Evolutionary conservation across 768 basidiomycete genomes (phyloP).

Genomic region (Termitomyces sp.): DNA sequence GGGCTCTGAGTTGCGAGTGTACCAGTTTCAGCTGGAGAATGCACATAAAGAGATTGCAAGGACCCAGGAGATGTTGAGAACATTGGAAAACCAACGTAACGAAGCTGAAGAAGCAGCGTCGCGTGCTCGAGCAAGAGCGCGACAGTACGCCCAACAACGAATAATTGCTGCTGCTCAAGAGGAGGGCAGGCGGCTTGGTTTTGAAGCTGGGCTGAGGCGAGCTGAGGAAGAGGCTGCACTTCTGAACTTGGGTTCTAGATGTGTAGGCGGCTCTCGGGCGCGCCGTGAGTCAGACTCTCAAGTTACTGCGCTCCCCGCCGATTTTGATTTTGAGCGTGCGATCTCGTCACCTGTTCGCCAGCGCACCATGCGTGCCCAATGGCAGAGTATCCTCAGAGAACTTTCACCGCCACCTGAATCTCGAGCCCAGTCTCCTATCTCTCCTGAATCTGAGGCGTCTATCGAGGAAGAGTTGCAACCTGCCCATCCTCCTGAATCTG

Average conservation of each 20-base stretch:
- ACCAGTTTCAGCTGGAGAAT: slow-evolving; percentile 33
- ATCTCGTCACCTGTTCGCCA: slow-evolving; percentile 9
- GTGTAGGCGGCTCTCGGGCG: background rate
- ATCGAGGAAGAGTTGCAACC: background rate
- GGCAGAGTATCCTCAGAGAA: background rate
- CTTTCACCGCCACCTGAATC: background rate
- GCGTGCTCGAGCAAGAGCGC: slow-evolving; percentile 43
- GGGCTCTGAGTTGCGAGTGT: slow-evolving; percentile 30
- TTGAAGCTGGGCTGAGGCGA: slow-evolving; percentile 42
- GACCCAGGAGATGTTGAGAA: slow-evolving; percentile 43
- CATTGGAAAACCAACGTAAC: slow-evolving; percentile 45
- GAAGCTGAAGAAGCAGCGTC: slow-evolving; percentile 53
- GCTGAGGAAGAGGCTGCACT: slow-evolving; percentile 26
- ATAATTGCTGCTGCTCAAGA: slow-evolving; percentile 49
- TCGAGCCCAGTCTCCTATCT: slow-evolving; percentile 1
- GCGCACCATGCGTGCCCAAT: background rate
- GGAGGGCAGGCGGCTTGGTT: slow-evolving; percentile 48
- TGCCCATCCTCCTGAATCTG: background rate
- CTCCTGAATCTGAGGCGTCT: background rate
- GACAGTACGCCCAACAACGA: slow-evolving; percentile 45
- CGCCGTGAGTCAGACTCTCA: background rate
- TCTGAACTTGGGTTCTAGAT: background rate
- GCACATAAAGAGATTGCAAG: slow-evolving; percentile 46
- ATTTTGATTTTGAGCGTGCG: background rate
- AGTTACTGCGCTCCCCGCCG: background rate